A percentile compares a stretch with the other conserved stretches of the same genome.
Evolutionary conservation across 768 basidiomycete species (phyloP).

Genomic region (Megacollybia marginata): DNA sequence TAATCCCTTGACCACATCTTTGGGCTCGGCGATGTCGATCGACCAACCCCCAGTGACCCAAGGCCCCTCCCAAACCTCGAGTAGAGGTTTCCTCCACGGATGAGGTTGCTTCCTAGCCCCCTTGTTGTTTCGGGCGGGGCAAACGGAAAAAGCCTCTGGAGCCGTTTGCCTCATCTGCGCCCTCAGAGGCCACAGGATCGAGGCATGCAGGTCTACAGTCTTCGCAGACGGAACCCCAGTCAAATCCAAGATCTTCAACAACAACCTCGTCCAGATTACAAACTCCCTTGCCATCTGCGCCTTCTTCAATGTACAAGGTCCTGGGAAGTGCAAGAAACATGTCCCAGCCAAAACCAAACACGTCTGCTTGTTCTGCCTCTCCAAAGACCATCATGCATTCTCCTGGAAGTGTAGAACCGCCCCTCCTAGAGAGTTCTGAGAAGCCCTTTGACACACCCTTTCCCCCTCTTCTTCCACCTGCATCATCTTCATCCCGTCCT

Average conservation of each 20-base stretch:
- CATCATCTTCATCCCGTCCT: too few species aligned
- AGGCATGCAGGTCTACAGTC: too few species aligned
- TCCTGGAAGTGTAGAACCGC: neutral
- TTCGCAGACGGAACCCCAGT: too few species aligned
- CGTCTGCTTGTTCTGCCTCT: neutral
- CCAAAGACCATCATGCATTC: neutral
- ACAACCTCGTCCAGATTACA: neutral
- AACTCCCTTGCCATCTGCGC: neutral
- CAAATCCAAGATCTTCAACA: neutral
- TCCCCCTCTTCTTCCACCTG: neutral
- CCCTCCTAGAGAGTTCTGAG: neutral
- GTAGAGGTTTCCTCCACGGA: neutral
- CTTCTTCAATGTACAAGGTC: conserved; percentile 3
- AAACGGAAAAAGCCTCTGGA: too few species aligned
- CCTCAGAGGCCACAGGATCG: too few species aligned
- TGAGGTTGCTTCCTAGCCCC: conserved; percentile 6
- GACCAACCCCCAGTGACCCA: too few species aligned
- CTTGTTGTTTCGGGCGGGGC: too few species aligned
- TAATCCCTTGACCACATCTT: too few species aligned
- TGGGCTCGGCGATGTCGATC: too few species aligned
- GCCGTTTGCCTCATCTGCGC: too few species aligned
- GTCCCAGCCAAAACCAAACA: neutral
- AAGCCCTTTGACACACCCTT: neutral
- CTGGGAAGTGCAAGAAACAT: neutral
- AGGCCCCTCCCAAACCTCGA: neutral